Evolutionary conservation across 495 filamentous ascomycete genomes (phyloP).

Genomic region (Letharia columbiana): DNA sequence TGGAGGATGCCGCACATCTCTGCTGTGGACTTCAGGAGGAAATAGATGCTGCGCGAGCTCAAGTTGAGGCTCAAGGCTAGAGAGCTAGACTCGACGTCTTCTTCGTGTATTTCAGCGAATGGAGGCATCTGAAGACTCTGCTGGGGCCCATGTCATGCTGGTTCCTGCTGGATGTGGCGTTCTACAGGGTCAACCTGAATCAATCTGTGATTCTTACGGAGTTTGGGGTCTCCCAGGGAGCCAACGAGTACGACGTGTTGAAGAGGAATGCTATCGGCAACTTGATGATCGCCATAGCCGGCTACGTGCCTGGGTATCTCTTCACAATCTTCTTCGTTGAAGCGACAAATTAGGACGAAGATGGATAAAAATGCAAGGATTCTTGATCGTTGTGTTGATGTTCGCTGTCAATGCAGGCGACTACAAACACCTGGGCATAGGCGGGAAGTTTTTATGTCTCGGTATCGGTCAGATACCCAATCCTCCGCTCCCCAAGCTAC

Average conservation of each 20-base stretch:
- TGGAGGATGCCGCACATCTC: no score
- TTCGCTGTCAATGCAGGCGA: conserved; percentile 33
- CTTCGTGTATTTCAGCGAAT: conserved; percentile 24
- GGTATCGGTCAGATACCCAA: conserved; percentile 26
- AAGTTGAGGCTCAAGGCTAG: conserved; percentile 15
- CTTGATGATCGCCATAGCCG: conserved; percentile 32
- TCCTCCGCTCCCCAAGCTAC: not conserved
- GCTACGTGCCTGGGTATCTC: conserved; percentile 34
- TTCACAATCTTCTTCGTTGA: conserved; percentile 30
- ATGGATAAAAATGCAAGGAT: conserved; percentile 30
- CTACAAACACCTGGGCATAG: conserved; percentile 28
- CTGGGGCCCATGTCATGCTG: conserved; percentile 21
- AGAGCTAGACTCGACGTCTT: conserved; percentile 21
- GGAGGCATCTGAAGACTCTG: conserved; percentile 25
- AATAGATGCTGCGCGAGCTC: conserved; percentile 14
- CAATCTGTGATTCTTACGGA: conserved; percentile 31
- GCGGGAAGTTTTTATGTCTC: conserved; percentile 29
- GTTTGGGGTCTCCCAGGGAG: conserved; percentile 31
- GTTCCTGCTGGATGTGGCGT: conserved; percentile 32
- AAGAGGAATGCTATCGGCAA: conserved; percentile 32
- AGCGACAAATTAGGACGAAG: conserved; percentile 28
- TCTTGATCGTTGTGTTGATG: conserved; percentile 27
- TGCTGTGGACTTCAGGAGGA: conserved; percentile 15
- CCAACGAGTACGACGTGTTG: conserved; percentile 29
- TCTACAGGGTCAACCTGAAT: conserved; percentile 36